A percentile compares a stretch with the other conserved stretches of the same genome.
These are phyloP conservation scores for Diospyros kaki DNA, from an alignment of 148 eudicot species.

Conservation along the genomic window DNA sequence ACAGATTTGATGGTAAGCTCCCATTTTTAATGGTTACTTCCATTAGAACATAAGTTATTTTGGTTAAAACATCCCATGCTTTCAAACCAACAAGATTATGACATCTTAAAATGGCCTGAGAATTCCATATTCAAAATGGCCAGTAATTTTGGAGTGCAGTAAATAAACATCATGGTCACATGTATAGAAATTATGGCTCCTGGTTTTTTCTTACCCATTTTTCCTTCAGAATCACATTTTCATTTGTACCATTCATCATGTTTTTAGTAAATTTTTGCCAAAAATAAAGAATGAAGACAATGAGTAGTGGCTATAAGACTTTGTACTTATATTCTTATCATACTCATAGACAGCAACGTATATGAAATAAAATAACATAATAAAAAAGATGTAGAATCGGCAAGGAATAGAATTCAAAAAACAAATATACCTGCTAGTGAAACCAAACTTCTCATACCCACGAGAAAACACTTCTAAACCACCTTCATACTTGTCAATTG, in stretches of 20 bases:
- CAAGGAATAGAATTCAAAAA: neutral
- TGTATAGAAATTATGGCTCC: neutral
- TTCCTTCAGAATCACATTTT: neutral
- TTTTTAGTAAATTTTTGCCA: neutral
- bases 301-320: neutral
- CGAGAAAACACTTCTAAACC: constrained; percentile 90
- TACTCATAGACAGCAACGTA: neutral
- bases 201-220: neutral
- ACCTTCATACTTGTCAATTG: constrained; percentile 82
- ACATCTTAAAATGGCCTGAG: too few species aligned
- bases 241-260: neutral
- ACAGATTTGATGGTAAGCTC: too few species aligned
- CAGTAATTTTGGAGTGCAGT: neutral
- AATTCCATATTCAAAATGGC: neutral
- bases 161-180: neutral
- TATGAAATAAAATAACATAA: neutral
- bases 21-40: too few species aligned
- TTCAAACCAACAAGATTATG: too few species aligned
- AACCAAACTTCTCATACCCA: constrained; percentile 90
- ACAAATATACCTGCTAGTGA: constrained; percentile 61
- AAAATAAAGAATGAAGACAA: neutral
- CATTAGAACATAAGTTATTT: too few species aligned
- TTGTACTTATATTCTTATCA: neutral
- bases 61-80: too few species aligned
- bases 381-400: neutral